Conservation (phyloP, 306 rosid genomes). For the Inga laurina region DNA sequence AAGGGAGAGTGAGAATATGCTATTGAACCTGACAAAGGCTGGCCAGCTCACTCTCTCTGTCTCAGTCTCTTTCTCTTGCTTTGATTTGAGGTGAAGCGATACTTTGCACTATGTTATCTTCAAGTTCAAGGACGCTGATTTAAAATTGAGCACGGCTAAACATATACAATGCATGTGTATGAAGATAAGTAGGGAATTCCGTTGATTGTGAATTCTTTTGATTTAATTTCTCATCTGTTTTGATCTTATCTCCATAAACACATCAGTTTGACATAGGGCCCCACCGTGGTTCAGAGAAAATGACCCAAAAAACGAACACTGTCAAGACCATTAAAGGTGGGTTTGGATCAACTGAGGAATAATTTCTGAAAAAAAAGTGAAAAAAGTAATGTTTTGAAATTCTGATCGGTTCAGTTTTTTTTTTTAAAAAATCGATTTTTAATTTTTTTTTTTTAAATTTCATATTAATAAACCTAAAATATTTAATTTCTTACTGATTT, state of each 20-base stretch:
- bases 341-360: too few relatives aligned
- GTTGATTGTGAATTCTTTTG: not conserved
- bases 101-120: not conserved
- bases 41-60: slow-evolving; percentile 14
- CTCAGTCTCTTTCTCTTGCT: not conserved
- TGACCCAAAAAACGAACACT: not conserved
- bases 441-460: too few relatives aligned
- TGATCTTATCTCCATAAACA: not conserved
- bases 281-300: not conserved
- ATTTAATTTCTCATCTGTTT: not conserved
- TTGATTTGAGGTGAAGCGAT: not conserved
- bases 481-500: too few relatives aligned
- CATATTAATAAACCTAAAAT: too few relatives aligned
- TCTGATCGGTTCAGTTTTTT: too few relatives aligned
- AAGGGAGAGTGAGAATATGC: not conserved
- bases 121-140: not conserved
- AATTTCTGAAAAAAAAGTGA: too few relatives aligned
- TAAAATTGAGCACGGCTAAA: not conserved
- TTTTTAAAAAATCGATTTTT: too few relatives aligned
- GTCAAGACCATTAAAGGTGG: not conserved
- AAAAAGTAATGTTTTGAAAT: too few relatives aligned
- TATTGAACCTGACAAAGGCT: not conserved
- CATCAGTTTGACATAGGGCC: not conserved
- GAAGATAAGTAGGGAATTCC: not conserved
- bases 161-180: not conserved